Evolutionary conservation across 768 basidiomycete genomes (phyloP).

Genomic region (Phlebiopsis gigantea): DNA sequence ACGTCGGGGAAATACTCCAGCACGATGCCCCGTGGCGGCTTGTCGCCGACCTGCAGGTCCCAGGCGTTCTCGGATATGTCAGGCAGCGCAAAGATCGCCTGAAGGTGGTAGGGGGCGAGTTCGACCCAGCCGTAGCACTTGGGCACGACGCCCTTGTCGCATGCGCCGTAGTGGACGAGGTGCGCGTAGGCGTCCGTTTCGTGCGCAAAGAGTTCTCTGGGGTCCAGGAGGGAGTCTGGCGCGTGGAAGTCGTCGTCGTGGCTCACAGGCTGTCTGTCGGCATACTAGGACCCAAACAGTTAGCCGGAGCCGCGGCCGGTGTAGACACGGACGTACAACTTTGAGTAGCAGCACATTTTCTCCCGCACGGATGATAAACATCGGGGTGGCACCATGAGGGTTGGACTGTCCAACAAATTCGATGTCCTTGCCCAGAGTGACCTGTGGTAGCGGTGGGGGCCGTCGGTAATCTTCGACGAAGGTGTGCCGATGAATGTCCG

Average conservation of each 20-base stretch:
- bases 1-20: background rate
- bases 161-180: slow-evolving; percentile 12
- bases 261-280: background rate
- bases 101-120: slow-evolving; percentile 7
- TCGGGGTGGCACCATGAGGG: background rate
- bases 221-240: background rate
- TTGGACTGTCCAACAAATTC: background rate
- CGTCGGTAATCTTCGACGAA: background rate
- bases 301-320: background rate
- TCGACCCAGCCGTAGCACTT: slow-evolving; percentile 16
- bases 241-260: background rate
- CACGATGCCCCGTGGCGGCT: background rate
- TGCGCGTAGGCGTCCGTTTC: slow-evolving; percentile 13
- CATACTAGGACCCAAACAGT: background rate
- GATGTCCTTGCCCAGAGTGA: background rate
- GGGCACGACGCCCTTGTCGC: slow-evolving; percentile 9
- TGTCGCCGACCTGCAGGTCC: background rate
- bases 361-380: background rate
- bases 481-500: background rate
- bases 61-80: background rate
- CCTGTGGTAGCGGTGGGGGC: background rate
- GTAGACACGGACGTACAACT: background rate
- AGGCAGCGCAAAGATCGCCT: background rate
- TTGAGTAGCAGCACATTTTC: background rate
- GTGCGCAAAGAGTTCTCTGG: slow-evolving; percentile 1